phyloP scores from a whole-genome alignment of 208 protist species.

The Wallacemonas rigidus region DNA sequence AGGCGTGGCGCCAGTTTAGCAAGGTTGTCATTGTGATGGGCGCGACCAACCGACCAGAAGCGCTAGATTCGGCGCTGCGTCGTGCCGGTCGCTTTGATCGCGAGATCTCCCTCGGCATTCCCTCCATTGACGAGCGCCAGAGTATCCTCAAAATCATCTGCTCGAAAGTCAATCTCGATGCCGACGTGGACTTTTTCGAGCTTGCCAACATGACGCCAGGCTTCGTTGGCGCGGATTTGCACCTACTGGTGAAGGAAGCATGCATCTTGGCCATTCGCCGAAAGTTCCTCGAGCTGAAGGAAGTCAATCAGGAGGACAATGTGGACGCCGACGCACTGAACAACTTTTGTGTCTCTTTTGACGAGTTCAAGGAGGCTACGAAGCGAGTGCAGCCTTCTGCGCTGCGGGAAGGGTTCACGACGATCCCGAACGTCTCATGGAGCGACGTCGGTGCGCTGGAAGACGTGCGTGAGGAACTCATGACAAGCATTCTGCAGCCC shows the following conservation, averaged over 20 bases:
- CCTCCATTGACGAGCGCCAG: slow-evolving; percentile 90
- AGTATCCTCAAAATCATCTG: slow-evolving; percentile 91
- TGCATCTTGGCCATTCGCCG: slow-evolving; percentile 89
- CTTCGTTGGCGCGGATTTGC: slow-evolving; percentile 98
- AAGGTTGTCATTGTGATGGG: slow-evolving; percentile 96
- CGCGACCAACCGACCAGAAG: slow-evolving; percentile 96
- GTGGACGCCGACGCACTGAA: slow-evolving; percentile 44
- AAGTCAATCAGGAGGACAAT: slow-evolving; percentile 11
- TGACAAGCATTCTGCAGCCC: slow-evolving; percentile 91
- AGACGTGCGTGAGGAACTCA: slow-evolving; percentile 93
- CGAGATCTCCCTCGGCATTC: slow-evolving; percentile 97
- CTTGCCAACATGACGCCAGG: slow-evolving; percentile 96
- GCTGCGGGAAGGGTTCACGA: slow-evolving; percentile 96
- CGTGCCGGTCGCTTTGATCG: slow-evolving; percentile 98
- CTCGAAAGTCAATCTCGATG: slow-evolving; percentile 74
- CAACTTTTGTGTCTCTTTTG: slow-evolving; percentile 75
- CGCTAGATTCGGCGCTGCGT: slow-evolving; percentile 96
- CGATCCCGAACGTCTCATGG: slow-evolving; percentile 97
- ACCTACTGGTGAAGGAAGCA: slow-evolving; percentile 95
- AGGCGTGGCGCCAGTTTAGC: slow-evolving; percentile 83
- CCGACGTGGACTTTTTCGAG: slow-evolving; percentile 93
- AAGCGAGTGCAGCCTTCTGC: slow-evolving; percentile 97
- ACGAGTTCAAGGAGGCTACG: slow-evolving; percentile 90
- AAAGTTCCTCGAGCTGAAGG: slow-evolving; percentile 71
- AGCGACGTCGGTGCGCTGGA: slow-evolving; percentile 97